A percentile compares a stretch with the other conserved stretches of the same genome.
phyloP scores from a whole-genome alignment of 441 rosid genomes.

The Eruca vesicaria region DNA sequence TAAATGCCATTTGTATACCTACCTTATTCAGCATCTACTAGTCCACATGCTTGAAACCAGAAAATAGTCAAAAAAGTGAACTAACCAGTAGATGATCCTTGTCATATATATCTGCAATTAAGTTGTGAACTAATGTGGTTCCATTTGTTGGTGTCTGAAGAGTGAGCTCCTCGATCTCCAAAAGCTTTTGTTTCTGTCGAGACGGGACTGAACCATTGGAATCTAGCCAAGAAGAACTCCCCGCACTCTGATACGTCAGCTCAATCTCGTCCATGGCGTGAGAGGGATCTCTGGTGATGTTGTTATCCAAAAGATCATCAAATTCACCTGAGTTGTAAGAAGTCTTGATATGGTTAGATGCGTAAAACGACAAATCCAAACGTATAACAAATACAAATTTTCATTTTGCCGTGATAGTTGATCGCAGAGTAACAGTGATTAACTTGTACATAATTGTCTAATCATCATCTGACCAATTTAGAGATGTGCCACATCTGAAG shows the following conservation, averaged over 20 bases:
- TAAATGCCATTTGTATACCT: conserved; percentile 24
- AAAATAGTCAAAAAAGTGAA: conserved; percentile 28
- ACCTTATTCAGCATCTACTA: not conserved
- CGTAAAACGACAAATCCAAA: conserved; percentile 13
- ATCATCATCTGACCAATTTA: conserved; percentile 3
- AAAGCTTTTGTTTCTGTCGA: conserved; percentile 41
- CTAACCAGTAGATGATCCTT: conserved; percentile 84
- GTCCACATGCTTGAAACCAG: conserved; percentile 15
- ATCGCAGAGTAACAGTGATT: conserved; percentile 1
- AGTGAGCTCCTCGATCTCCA: conserved; percentile 68
- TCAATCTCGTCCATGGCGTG: conserved; percentile 50
- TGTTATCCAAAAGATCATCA: conserved; percentile 73
- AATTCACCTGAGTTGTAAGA: conserved; percentile 75
- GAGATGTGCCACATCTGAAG: not conserved
- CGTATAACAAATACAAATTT: conserved; percentile 10
- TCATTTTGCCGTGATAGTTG: conserved; percentile 2
- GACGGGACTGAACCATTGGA: conserved; percentile 54
- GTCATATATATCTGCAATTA: conserved; percentile 53
- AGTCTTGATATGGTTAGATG: conserved; percentile 23
- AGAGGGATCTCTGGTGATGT: conserved; percentile 43
- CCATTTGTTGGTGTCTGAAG: conserved; percentile 74
- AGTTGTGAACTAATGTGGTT: conserved; percentile 66
- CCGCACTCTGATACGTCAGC: conserved; percentile 44
- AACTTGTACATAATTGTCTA: not conserved
- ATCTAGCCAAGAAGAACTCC: conserved; percentile 39